Evolutionary conservation across 768 basidiomycete genomes (phyloP).

Genomic region (Jaapia argillacea): DNA sequence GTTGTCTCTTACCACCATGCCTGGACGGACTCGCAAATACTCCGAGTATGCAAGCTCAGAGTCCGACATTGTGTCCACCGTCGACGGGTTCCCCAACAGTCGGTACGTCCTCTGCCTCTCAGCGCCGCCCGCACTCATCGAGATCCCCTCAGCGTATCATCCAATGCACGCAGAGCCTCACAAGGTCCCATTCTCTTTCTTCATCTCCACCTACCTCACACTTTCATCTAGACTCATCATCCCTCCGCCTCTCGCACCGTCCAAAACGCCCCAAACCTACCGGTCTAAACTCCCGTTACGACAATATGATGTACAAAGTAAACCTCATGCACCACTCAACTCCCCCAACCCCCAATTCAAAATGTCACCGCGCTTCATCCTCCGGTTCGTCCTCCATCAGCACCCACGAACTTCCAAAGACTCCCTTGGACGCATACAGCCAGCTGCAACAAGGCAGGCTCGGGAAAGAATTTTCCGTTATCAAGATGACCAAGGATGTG

Average conservation of each 20-base stretch:
- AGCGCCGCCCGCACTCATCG: neutral
- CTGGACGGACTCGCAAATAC: neutral
- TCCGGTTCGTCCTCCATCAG: constrained; percentile 35
- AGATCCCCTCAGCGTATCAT: too few relatives aligned
- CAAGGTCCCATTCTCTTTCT: too few relatives aligned
- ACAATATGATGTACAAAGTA: constrained; percentile 58
- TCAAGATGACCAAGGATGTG: constrained; percentile 25
- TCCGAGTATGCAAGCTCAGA: neutral
- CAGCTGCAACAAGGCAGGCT: constrained; percentile 22
- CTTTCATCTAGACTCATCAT: too few relatives aligned
- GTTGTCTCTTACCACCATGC: too few relatives aligned
- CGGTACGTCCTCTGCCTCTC: constrained; percentile 4
- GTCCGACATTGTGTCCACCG: neutral
- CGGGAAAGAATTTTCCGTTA: constrained; percentile 29
- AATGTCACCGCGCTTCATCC: constrained; percentile 25
- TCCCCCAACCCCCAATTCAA: constrained; percentile 4
- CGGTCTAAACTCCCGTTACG: constrained; percentile 50
- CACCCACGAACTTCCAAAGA: constrained; percentile 29
- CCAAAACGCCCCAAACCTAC: constrained; percentile 39
- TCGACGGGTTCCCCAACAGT: constrained; percentile 9
- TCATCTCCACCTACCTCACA: too few relatives aligned
- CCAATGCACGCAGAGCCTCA: too few relatives aligned
- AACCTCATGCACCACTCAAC: constrained; percentile 21
- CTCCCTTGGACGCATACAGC: constrained; percentile 30
- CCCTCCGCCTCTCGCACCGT: neutral